Percentiles rank a stretch among this genome's conserved stretches.
Conservation (phyloP, 2,329 filamentous ascomycete genomes). For the Cercospora beticola region DNA sequence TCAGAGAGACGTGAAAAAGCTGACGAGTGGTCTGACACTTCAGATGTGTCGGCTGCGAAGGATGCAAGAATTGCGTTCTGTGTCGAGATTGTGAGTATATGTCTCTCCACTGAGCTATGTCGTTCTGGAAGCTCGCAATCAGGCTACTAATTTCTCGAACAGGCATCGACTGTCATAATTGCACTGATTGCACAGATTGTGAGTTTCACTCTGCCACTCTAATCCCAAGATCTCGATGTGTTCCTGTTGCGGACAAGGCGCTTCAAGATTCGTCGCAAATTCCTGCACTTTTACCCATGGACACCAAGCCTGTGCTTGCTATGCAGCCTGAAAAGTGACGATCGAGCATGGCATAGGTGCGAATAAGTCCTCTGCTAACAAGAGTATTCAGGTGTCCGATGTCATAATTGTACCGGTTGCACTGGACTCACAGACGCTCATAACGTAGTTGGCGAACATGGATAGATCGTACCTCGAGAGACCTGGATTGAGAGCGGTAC, state of each 20-base stretch:
- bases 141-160: neutral
- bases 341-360: neutral
- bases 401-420: neutral
- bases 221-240: neutral
- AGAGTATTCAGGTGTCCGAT: neutral
- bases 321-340: neutral
- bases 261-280: neutral
- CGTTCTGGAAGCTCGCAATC: neutral
- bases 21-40: neutral
- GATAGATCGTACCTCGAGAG: neutral
- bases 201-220: neutral
- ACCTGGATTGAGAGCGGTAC: too few relatives aligned
- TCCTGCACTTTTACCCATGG: neutral
- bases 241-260: neutral
- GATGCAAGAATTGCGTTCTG: neutral
- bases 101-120: neutral
- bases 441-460: neutral
- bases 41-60: neutral
- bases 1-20: neutral
- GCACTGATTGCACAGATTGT: neutral
- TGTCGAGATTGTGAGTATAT: neutral
- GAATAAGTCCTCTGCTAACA: neutral
- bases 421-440: constrained; percentile 1
- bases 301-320: neutral
- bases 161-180: neutral